Evolutionary conservation across 371 early-diverging fungal genomes (phyloP).

Genomic region (Mucor lusitanicus): DNA sequence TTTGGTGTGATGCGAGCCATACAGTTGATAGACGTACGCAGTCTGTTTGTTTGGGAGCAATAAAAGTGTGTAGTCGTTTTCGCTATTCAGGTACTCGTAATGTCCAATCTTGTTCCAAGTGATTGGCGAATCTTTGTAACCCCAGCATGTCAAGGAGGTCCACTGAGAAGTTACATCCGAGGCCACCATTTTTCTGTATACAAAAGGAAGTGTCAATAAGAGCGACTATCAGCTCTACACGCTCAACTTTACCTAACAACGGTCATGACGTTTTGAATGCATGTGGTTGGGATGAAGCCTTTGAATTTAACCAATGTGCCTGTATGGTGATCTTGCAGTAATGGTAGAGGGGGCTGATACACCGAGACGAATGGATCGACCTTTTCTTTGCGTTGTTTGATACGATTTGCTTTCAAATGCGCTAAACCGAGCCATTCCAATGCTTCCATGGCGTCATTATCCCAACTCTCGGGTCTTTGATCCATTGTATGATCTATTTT

Average conservation of each 20-base stretch:
- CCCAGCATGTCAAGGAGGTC: slow-evolving; percentile 64
- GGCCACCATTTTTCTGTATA: slow-evolving; percentile 31
- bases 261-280: slow-evolving; percentile 34
- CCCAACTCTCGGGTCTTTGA: slow-evolving; percentile 32
- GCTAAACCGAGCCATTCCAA: slow-evolving; percentile 70
- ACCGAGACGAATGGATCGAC: slow-evolving; percentile 55
- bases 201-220: background rate
- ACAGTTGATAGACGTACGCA: slow-evolving; percentile 20
- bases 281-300: slow-evolving; percentile 37
- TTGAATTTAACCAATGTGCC: slow-evolving; percentile 34
- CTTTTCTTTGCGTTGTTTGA: background rate
- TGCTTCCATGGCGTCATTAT: slow-evolving; percentile 39
- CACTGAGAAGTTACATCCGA: slow-evolving; percentile 38
- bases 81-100: slow-evolving; percentile 57
- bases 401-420: slow-evolving; percentile 54
- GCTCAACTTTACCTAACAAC: slow-evolving; percentile 32
- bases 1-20: slow-evolving; percentile 24
- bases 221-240: background rate
- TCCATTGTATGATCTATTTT: slow-evolving; percentile 21
- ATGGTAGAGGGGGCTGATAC: slow-evolving; percentile 45
- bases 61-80: slow-evolving; percentile 61
- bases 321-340: slow-evolving; percentile 8
- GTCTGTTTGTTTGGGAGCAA: slow-evolving; percentile 32
- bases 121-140: slow-evolving; percentile 67
- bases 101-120: slow-evolving; percentile 59